A percentile compares a stretch with the other conserved stretches of the same genome.
Conservation (phyloP, 2,329 filamentous ascomycete genomes). For the Lasiodiplodia theobromae region DNA sequence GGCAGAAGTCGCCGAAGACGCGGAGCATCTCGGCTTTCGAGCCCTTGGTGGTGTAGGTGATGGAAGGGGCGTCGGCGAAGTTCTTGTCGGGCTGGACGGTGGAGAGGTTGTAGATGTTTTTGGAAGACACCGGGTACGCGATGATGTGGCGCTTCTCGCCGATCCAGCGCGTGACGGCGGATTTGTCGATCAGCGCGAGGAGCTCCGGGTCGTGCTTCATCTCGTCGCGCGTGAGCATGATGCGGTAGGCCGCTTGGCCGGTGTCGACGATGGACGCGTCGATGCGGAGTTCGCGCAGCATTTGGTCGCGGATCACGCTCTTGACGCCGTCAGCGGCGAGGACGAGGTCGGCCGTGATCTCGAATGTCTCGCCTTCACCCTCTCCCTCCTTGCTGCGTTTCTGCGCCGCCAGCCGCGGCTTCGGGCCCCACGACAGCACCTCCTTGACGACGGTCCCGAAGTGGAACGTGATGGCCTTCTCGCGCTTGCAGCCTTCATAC, state of each 20-base stretch:
- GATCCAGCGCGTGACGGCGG: conserved; percentile 74
- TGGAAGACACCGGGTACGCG: conserved; percentile 74
- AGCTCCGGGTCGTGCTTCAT: conserved; percentile 73
- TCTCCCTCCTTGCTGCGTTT: conserved; percentile 46
- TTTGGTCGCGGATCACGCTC: conserved; percentile 53
- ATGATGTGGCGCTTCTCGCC: conserved; percentile 79
- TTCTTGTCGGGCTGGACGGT: conserved; percentile 68
- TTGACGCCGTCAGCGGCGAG: conserved; percentile 60
- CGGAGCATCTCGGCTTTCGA: conserved; percentile 67
- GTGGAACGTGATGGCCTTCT: conserved; percentile 71
- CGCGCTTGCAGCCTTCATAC: conserved; percentile 72
- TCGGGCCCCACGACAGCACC: conserved; percentile 66
- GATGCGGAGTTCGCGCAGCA: conserved; percentile 62
- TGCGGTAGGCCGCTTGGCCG: conserved; percentile 78
- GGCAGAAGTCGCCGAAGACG: conserved; percentile 67
- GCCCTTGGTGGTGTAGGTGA: conserved; percentile 69
- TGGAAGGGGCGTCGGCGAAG: conserved; percentile 62
- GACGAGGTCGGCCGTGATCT: conserved; percentile 58
- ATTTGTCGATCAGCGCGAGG: conserved; percentile 69
- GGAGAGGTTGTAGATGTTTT: conserved; percentile 72
- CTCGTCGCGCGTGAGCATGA: conserved; percentile 73
- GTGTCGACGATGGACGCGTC: conserved; percentile 69
- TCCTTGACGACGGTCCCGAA: conserved; percentile 66
- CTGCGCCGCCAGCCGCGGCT: conserved; percentile 65
- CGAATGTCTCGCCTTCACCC: conserved; percentile 60